Percentiles rank a stretch among this genome's conserved stretches.
phyloP scores from a whole-genome alignment of 164 flowering plant genomes.

The Chloranthus sessilifolius region DNA sequence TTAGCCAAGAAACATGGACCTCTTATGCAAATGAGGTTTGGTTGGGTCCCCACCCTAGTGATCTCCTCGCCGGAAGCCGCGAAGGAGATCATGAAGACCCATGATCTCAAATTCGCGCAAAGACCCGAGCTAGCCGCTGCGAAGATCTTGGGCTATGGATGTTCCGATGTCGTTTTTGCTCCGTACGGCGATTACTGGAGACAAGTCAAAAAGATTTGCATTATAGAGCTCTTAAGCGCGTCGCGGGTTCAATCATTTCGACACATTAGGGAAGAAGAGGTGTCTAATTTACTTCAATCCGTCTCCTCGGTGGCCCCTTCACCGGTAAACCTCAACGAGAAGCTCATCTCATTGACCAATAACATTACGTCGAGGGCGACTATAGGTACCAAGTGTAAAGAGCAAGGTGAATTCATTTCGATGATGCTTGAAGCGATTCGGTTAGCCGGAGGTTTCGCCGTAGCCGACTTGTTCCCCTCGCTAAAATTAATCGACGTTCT shows the following conservation, averaged over 20 bases:
- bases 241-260: constrained; percentile 30
- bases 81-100: constrained; percentile 31
- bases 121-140: constrained; percentile 21
- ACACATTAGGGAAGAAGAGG: constrained; percentile 34
- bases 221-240: constrained; percentile 25
- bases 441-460: constrained; percentile 7
- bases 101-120: constrained; percentile 29
- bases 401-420: constrained; percentile 3
- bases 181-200: constrained; percentile 49
- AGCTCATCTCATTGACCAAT: constrained; percentile 16
- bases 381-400: constrained; percentile 26
- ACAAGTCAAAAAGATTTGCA: constrained; percentile 33
- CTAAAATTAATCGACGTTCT: constrained; percentile 36
- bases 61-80: constrained; percentile 39
- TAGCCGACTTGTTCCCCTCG: constrained; percentile 59
- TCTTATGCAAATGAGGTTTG: constrained; percentile 38
- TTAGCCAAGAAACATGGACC: constrained; percentile 40
- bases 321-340: constrained; percentile 21
- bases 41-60: constrained; percentile 29
- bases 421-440: background rate
- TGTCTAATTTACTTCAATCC: constrained; percentile 10
- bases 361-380: constrained; percentile 22
- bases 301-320: constrained; percentile 10
- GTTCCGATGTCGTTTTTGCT: constrained; percentile 24
- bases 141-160: constrained; percentile 23